phyloP scores from a whole-genome alignment of 768 basidiomycete species.

The Phanerodontia chrysosporium region DNA sequence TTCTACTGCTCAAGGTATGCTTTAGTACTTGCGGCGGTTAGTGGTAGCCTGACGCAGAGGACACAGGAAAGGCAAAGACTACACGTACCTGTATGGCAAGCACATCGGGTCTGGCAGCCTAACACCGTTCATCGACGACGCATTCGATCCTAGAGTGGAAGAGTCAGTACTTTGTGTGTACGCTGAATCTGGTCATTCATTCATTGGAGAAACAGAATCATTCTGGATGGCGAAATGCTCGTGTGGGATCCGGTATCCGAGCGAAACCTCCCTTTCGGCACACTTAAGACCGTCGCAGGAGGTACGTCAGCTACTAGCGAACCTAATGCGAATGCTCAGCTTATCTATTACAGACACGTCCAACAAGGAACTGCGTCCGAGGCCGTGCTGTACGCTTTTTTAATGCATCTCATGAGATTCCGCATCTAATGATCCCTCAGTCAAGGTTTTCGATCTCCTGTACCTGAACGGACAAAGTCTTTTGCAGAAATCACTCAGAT shows the following conservation, averaged over 20 bases:
- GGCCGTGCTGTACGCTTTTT: constrained; percentile 79
- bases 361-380: constrained; percentile 65
- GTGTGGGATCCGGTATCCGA: constrained; percentile 94
- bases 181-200: not conserved
- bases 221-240: constrained; percentile 97
- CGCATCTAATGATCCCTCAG: constrained; percentile 35
- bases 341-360: constrained; percentile 50
- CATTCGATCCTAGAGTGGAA: constrained; percentile 71
- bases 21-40: not conserved
- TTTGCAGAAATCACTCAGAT: constrained; percentile 62
- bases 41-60: not conserved
- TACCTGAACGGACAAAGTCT: constrained; percentile 84
- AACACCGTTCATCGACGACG: constrained; percentile 78
- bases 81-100: constrained; percentile 88
- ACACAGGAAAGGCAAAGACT: constrained; percentile 82
- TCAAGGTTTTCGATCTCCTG: constrained; percentile 94
- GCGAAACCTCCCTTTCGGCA: constrained; percentile 88
- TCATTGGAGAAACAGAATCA: constrained; percentile 61
- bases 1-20: constrained; percentile 86
- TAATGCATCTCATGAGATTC: not conserved
- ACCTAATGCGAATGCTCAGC: constrained; percentile 1
- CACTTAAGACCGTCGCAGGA: constrained; percentile 86
- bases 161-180: constrained; percentile 53
- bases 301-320: constrained; percentile 40
- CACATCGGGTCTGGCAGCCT: constrained; percentile 79